phyloP scores from a whole-genome alignment of 2,329 filamentous ascomycete species.

The Botryotinia narcissicola region DNA sequence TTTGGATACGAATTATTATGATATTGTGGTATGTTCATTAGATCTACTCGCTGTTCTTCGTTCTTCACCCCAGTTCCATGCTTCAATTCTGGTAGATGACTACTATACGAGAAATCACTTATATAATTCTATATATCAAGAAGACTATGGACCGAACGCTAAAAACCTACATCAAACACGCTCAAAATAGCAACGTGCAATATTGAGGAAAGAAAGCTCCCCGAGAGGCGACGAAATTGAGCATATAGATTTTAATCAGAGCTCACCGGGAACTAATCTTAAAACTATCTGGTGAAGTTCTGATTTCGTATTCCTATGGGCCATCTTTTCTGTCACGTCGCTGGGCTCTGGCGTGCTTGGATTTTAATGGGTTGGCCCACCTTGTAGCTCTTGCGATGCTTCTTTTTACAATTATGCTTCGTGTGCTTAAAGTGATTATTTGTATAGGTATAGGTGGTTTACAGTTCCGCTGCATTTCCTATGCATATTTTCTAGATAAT shows the following conservation, averaged over 20 bases:
- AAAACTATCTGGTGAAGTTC: background rate
- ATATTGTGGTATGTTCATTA: background rate
- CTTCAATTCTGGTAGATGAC: background rate
- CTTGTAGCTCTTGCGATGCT: background rate
- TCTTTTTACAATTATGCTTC: background rate
- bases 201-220: background rate
- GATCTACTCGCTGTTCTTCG: no score
- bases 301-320: background rate
- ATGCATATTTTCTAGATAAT: background rate
- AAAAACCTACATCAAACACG: background rate
- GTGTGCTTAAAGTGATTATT: rapidly evolving
- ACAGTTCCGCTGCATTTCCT: background rate
- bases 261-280: background rate
- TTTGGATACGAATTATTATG: background rate
- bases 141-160: background rate
- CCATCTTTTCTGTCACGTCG: background rate
- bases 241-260: background rate
- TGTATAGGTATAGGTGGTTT: background rate
- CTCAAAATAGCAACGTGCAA: background rate
- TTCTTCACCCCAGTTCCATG: background rate
- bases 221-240: no score
- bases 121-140: rapidly evolving
- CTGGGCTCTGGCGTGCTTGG: background rate
- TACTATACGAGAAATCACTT: background rate
- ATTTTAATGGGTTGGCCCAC: background rate